A percentile compares a stretch with the other conserved stretches of the same genome.
phyloP scores from a whole-genome alignment of 371 early-diverging fungal genomes.

The Mucor plumbeus region DNA sequence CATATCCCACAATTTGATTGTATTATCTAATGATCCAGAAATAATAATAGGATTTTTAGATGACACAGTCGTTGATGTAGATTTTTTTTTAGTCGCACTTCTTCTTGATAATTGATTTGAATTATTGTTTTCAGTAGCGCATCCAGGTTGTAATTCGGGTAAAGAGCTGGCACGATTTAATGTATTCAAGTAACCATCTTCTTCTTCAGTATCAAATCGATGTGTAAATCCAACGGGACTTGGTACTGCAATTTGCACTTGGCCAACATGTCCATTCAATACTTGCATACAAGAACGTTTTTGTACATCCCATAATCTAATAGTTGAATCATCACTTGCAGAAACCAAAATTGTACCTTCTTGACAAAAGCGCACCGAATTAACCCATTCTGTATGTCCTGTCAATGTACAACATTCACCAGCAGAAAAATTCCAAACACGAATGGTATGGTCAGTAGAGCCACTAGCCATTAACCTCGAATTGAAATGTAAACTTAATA shows the following conservation, averaged over 20 bases:
- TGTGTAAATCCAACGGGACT: constrained; percentile 53
- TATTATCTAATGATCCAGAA: constrained; percentile 89
- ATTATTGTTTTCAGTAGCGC: constrained; percentile 3
- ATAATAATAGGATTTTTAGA: constrained; percentile 67
- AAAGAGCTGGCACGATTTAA: background rate
- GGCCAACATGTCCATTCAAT: constrained; percentile 81
- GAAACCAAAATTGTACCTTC: constrained; percentile 74
- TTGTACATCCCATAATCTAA: constrained; percentile 85
- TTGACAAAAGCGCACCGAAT: constrained; percentile 78
- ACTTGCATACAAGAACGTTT: constrained; percentile 70
- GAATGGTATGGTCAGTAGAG: constrained; percentile 86
- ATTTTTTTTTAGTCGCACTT: background rate
- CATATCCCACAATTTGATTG: constrained; percentile 88
- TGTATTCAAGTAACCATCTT: background rate
- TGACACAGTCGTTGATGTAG: background rate
- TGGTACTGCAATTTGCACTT: constrained; percentile 71
- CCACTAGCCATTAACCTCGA: constrained; percentile 82
- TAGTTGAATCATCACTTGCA: constrained; percentile 81
- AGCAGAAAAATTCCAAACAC: constrained; percentile 89
- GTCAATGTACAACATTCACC: constrained; percentile 78
- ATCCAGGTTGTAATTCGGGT: constrained; percentile 7
- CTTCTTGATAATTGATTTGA: background rate
- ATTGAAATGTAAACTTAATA: constrained; percentile 86
- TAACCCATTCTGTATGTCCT: constrained; percentile 90
- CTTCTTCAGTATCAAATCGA: constrained; percentile 28